Evolutionary conservation across 257 asterid genomes (phyloP), one percentile per base, ranked within the genome.

Genomic region (Lavandula angustifolia): DNA sequence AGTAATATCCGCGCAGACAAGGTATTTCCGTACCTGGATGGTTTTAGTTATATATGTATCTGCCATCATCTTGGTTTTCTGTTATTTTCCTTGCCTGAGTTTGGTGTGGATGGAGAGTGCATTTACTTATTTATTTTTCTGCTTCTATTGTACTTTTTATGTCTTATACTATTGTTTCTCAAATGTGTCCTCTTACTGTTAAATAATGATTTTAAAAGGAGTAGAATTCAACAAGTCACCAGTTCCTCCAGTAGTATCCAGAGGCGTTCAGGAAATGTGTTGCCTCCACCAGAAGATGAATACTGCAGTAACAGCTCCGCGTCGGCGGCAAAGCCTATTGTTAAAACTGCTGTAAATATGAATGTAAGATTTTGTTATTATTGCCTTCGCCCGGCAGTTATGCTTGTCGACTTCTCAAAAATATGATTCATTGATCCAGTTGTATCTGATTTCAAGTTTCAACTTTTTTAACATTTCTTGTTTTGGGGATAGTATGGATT

Each of bases 261-360:
- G 72, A 82, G 85, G 68, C 94, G 87, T 65, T 78, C 91, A 52
- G 99, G 99, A 73, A 87, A 68, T 76, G 83, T 79, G 43, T 79
- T 94, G 66, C 99, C 99, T 72, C 85, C 99, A 38, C 95, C 99
- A 16, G 82, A 80, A 60, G 97, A 94, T 72, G 95, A 86, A 41
- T 83, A 79, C 78, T 79, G 71, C 82, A 80, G 64, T 82, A 82
- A 64, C 67, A 71, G 79, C 81, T 57, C 87, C 53, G 62, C 83
- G 27, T 73, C 86, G 70, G 65, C 86, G 5, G 87, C 64, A 52
- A 85, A 82, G 82, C 84, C 91, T 71, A 50, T 64, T 52, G 59
- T 67, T 74, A 87, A 83, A 82, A 55, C 75, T 71, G 62, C 80
- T 61, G 47, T 75, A 79, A 80, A 65, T 78, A 56, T 91, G 77